Base-by-base conservation (phyloP, 2,329 filamentous ascomycete species). In the Pseudocercospora fuligena region DNA sequence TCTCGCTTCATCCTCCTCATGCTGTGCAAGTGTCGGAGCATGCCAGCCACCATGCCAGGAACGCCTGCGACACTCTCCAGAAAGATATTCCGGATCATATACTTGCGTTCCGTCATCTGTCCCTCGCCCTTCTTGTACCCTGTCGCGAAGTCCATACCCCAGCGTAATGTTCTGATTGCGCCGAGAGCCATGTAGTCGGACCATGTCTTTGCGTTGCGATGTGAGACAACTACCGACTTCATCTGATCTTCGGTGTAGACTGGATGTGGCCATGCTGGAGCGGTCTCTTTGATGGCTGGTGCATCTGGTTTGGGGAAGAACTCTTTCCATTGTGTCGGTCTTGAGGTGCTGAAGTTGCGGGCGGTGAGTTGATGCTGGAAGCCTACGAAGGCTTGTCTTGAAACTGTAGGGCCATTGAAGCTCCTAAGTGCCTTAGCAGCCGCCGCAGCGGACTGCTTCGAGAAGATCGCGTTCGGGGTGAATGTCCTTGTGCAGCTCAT, bases 1-100 rank as follows among this genome's bases (percentile, higher is more conserved):
- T 98, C 94, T 64, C 94, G 85, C 84, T 93, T 93, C 85, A 98
- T 90, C 29, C 90, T 87, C 53, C 94, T 86, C 75, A 98, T 86
- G 71, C 90, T 94, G 76, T 91, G 89, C 43, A 98, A 85, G 80
- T 99, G 95, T 36, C 95, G 86, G 16, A 98, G 84, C 92, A 97
- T 97, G 23, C 93, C 95, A 0, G 91, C 95, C 0, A 98, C 94
- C 93, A 98, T 98, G 7, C 95, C 95, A 0, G 95, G 95, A 0
- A 98, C 95, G 36, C 93, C 95, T 12, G 95, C 95, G 46, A 99
- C 92, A 58, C 90, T 94, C 79, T 99, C 95, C 36, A 99, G 86
- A 79, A 99, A 99, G 72, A 99, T 87, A 76, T 72, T 74, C 6
- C 94, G 87, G 58, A 92, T 87, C 73, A 97, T 85, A 90, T 95